Evolutionary conservation across 2,329 filamentous ascomycete species (phyloP), one percentile per base, ranked within the genome.

Genomic region (Lecanicillium sp.): DNA sequence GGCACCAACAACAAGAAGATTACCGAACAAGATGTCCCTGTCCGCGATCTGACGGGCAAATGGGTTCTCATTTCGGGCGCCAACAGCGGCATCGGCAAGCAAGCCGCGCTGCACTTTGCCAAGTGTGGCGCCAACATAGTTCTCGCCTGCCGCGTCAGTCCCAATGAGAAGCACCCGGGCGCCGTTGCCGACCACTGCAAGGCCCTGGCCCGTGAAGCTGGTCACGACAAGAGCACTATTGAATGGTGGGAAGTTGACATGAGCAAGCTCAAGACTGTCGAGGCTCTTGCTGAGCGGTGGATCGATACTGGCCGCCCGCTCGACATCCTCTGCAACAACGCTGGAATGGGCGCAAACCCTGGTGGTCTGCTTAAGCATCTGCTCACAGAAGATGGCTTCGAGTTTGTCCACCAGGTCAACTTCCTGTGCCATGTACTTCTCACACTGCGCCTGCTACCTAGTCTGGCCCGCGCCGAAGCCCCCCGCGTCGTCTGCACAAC

Each of bases 331-430:
- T 58, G 54, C 52, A 64, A 63, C 51, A 64, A 64, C 32, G 60
- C 61, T 8, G 62, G 61, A 21, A 52, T 52, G 39, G 50, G 41
- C 26, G 32, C 41, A 8, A 56, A 55, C 32, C 56, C 52, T 1
- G 50, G 44, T n/a, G 52, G 46, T 17, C 46, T 52, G 5, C 14
- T 15, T 24, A 48, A 46, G 15, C 42, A 41, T 32, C 7, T 46
- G 5, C 20, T 27, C 20, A 63, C 60, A 2, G 50, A 53, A 35
- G 62, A 64, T 49, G 62, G 62, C 9, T 62, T 64, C 42, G 58
- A 63, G 43, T 51, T 61, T 5, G 44, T 62, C 20, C 61, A 64
- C 33, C 53, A 63, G 52, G 58, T 64, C 50, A 63, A 64, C 51
- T 58, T 63, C 44, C 30, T 60, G n/a, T 57, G 56, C 3, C 62